Percentiles rank a stretch among this genome's conserved stretches.
Evolutionary conservation across 371 early-diverging fungal species (phyloP).

Genomic region (Mortierella sp.): DNA sequence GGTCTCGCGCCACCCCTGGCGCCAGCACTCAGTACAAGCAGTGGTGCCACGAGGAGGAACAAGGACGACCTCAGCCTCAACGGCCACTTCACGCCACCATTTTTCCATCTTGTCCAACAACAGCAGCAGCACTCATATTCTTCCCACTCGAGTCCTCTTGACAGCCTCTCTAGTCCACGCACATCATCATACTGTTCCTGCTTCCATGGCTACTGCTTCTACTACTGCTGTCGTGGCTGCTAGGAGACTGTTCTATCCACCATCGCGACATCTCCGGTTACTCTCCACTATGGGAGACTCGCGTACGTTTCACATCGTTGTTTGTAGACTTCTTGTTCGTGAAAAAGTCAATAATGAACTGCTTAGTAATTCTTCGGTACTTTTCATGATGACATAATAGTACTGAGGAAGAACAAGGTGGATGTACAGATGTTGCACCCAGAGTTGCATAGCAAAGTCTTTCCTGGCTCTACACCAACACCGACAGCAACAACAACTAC

Average conservation of each 20-base stretch:
- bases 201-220: not conserved
- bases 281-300: constrained; percentile 23
- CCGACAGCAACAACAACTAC: not conserved
- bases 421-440: constrained; percentile 71
- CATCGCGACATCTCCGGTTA: constrained; percentile 14
- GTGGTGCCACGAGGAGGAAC: not conserved
- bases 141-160: constrained; percentile 5
- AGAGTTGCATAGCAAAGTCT: constrained; percentile 62
- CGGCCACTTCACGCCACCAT: constrained; percentile 20
- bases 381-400: not conserved
- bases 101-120: not conserved
- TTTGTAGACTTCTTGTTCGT: too few species aligned
- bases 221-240: too few species aligned
- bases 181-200: not conserved
- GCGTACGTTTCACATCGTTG: constrained; percentile 8
- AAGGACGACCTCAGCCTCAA: not conserved
- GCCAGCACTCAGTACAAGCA: constrained; percentile 1
- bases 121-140: not conserved
- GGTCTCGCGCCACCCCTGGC: constrained; percentile 46
- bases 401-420: constrained; percentile 55
- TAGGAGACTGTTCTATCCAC: not conserved
- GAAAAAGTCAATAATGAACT: not conserved
- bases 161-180: constrained; percentile 1
- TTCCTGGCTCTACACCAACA: constrained; percentile 26
- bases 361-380: not conserved